These are phyloP conservation scores for Moelleriella libera DNA, from an alignment of 2,329 filamentous ascomycete genomes.

Conservation along the genomic window DNA sequence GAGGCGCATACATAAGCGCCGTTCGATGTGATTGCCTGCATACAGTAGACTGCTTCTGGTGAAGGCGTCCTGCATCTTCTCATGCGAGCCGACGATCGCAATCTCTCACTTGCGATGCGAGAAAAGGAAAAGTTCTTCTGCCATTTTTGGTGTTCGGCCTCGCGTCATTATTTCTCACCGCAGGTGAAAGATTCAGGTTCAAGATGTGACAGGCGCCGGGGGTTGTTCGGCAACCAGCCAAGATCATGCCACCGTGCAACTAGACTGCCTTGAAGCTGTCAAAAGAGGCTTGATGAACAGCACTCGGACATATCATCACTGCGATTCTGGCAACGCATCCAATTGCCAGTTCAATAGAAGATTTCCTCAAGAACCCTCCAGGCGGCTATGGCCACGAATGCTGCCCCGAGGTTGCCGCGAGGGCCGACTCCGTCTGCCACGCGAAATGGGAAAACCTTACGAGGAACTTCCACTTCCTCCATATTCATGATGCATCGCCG, in stretches of 20 bases:
- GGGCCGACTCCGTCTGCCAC: slow-evolving; percentile 54
- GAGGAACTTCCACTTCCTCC: slow-evolving; percentile 54
- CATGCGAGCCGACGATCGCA: neutral
- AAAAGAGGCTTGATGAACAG: slow-evolving; percentile 14
- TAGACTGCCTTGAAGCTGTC: neutral
- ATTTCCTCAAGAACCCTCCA: slow-evolving; percentile 43
- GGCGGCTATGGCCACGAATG: slow-evolving; percentile 40
- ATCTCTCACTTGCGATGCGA: neutral
- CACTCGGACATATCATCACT: slow-evolving; percentile 51
- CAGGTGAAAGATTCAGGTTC: slow-evolving; percentile 28
- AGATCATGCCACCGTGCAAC: no score
- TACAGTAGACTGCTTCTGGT: no score
- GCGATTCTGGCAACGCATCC: slow-evolving; percentile 49
- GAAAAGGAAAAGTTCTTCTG: slow-evolving; percentile 8
- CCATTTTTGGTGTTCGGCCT: slow-evolving; percentile 15
- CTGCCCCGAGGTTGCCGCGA: slow-evolving; percentile 48
- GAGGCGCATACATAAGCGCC: no score
- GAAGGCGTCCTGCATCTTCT: no score
- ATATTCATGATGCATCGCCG: slow-evolving; percentile 50
- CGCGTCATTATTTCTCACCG: slow-evolving; percentile 17
- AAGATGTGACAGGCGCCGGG: neutral
- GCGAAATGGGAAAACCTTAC: slow-evolving; percentile 48
- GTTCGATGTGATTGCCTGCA: no score
- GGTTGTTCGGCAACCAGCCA: no score
- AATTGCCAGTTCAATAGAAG: slow-evolving; percentile 38